Evolutionary conservation across 495 filamentous ascomycete species (phyloP), one percentile per base, ranked within the genome.

Genomic region (Oidiodendron maius): DNA sequence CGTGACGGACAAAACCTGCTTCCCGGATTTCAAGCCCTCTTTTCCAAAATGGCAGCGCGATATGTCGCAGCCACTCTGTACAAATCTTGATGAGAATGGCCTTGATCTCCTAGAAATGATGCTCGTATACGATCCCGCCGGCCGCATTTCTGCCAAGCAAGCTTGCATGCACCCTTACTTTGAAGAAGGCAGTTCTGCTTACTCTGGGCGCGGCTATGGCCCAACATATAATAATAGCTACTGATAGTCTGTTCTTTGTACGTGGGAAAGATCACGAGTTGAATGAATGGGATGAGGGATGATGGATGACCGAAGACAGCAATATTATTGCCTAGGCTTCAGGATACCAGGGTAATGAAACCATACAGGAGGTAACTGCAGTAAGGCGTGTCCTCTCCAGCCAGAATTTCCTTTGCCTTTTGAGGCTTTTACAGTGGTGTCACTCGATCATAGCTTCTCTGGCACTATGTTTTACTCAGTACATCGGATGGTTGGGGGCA

Each of bases 1-100:
- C 52, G 94, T 99, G 34, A 44, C 39, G 21, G 57, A 59, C 45
- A 59, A 56, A 44, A 95, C 91, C 15, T 89, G 87, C 15, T 96
- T 96, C 71, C 93, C 94, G 37, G 94, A 99, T 63, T 99, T 90
- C 79, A 99, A 99, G 67, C 55, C 86, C 26, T 91, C 87, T 3
- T 99, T 99, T 71, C 93, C 93, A 51, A 95, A 95, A 71, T 99
- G 93, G 93, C 69, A 72, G 35, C 84, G 94, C 39, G 87, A 91
- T 52, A 68, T 73, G 38, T 67, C 71, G 3, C 69, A 70, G 36
- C 55, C 64, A 17, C 61, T 79, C 9, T 75, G 70, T 66, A 59
- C 61, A 9, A 76, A 75, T 51, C 73, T 78, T 12, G 73, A 80
- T 53, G 89, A 94, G n/a, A 72, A 79, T 6, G 94, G 93, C 13